phyloP scores from a whole-genome alignment of 495 filamentous ascomycete species.

The Sphaerosporella brunnea region DNA sequence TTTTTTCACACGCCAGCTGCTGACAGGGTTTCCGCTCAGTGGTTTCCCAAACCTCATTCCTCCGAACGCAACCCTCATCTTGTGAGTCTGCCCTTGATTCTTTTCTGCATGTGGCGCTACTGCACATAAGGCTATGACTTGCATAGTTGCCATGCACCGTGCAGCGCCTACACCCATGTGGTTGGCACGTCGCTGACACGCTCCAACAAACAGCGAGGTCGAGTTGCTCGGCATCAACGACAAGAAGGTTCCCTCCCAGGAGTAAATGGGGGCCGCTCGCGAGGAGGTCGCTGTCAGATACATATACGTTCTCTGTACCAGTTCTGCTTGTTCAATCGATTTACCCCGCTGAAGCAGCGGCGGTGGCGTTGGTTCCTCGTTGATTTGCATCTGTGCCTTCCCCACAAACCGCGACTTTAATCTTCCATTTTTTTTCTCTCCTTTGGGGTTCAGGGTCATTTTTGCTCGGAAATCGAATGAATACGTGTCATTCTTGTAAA shows the following conservation, averaged over 20 bases:
- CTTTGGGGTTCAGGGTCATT: no score
- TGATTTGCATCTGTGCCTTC: no score
- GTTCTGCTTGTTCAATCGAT: no score
- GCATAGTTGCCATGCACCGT: neutral
- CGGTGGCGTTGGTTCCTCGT: no score
- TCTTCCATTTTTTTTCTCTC: no score
- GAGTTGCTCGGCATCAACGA: constrained; percentile 29
- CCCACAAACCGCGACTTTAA: no score
- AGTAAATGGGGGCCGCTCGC: no score
- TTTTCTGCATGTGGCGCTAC: constrained; percentile 2
- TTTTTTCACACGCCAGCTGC: neutral
- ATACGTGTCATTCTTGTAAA: no score
- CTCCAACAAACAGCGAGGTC: constrained; percentile 23
- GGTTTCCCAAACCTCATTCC: constrained; percentile 32
- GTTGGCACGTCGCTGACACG: neutral
- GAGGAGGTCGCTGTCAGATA: no score
- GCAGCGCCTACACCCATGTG: neutral
- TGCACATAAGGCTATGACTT: constrained; percentile 6
- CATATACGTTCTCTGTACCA: no score
- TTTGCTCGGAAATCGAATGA: no score
- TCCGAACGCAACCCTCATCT: constrained; percentile 28
- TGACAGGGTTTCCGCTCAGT: constrained; percentile 13
- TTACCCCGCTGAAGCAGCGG: no score
- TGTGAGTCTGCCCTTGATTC: constrained; percentile 24
- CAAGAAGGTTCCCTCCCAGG: constrained; percentile 17